Conservation (phyloP, 2,329 filamentous ascomycete species). For the Zymoseptoria brevis region DNA sequence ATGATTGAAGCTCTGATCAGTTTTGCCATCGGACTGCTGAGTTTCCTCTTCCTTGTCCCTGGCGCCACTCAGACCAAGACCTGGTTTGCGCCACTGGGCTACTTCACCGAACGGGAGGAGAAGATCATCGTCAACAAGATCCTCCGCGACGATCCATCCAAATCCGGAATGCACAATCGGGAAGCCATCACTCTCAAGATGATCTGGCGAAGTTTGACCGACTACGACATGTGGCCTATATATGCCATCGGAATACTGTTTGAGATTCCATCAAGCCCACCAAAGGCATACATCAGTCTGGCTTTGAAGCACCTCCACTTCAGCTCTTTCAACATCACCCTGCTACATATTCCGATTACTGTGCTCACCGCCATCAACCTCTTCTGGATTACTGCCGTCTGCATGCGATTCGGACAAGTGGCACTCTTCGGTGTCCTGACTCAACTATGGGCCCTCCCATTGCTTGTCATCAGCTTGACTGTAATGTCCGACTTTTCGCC, state of each 20-base stretch:
- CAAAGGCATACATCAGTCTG: constrained; percentile 34
- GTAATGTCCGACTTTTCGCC: constrained; percentile 27
- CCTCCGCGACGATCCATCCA: constrained; percentile 54
- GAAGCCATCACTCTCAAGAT: constrained; percentile 44
- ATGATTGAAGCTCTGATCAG: constrained; percentile 51
- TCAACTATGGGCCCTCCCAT: constrained; percentile 31
- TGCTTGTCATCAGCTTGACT: constrained; percentile 32
- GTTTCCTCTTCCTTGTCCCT: constrained; percentile 47
- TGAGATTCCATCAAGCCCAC: constrained; percentile 27
- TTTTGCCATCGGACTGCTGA: constrained; percentile 44
- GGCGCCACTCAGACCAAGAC: constrained; percentile 58
- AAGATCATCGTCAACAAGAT: constrained; percentile 57
- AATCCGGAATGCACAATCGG: constrained; percentile 55
- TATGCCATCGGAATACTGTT: constrained; percentile 39
- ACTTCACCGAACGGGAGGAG: constrained; percentile 55
- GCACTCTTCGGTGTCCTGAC: too few relatives aligned
- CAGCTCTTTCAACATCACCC: constrained; percentile 36
- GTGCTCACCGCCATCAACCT: constrained; percentile 42
- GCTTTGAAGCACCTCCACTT: constrained; percentile 34
- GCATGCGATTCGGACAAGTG: too few relatives aligned
- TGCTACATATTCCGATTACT: constrained; percentile 37
- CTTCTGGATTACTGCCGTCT: too few relatives aligned
- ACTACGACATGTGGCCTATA: constrained; percentile 53
- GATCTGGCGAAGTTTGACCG: constrained; percentile 43
- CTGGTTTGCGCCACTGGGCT: constrained; percentile 52